Conservation (phyloP, 75 land plant species). For the Chamaecyparis obtusa region DNA sequence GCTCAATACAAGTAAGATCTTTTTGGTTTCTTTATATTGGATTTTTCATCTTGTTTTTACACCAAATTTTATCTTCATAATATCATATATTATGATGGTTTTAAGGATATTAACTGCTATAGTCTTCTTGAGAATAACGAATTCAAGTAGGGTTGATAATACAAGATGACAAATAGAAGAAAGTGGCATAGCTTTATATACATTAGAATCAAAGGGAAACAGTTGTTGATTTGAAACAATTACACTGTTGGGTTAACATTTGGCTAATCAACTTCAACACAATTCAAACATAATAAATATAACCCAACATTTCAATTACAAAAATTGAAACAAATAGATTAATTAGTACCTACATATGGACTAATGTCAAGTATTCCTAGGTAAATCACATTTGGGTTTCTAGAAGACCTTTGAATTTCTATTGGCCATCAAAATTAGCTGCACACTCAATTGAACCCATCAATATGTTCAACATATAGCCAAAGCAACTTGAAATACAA, state of each 20-base stretch:
- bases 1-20: not conserved
- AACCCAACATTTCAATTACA: too few relatives aligned
- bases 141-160: not conserved
- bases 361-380: too few relatives aligned
- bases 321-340: too few relatives aligned
- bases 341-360: too few relatives aligned
- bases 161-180: not conserved
- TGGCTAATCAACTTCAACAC: not conserved
- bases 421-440: too few relatives aligned
- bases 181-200: conserved; percentile 1
- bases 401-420: too few relatives aligned
- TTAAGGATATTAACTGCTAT: not conserved
- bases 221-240: not conserved
- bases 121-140: not conserved
- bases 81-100: not conserved
- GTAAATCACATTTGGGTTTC: too few relatives aligned
- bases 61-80: not conserved
- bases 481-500: too few relatives aligned
- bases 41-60: not conserved
- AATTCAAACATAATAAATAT: too few relatives aligned
- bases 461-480: too few relatives aligned
- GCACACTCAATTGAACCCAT: too few relatives aligned
- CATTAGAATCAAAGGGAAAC: not conserved
- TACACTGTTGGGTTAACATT: not conserved
- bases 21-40: not conserved